Evolutionary conservation across 495 filamentous ascomycete species (phyloP).

Genomic region (Talaromyces stipitatus): DNA sequence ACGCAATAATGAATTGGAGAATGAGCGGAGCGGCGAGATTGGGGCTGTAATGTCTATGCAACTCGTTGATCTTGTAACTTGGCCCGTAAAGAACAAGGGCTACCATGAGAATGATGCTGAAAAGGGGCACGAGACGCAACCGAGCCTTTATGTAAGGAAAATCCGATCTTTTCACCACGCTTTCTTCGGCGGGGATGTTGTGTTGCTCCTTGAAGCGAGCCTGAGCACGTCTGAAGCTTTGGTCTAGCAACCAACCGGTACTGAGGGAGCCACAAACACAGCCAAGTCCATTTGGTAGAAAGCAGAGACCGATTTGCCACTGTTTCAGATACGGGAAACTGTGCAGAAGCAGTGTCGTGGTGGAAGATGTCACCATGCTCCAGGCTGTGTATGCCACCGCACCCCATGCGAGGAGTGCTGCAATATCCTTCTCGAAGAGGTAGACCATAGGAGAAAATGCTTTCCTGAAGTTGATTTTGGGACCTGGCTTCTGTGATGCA

Average conservation of each 20-base stretch:
- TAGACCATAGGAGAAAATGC: slow-evolving; percentile 13
- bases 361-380: slow-evolving; percentile 25
- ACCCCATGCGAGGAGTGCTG: slow-evolving; percentile 17
- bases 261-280: slow-evolving; percentile 11
- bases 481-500: background rate
- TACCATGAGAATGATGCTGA: slow-evolving; percentile 10
- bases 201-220: slow-evolving; percentile 7
- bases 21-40: slow-evolving; percentile 2
- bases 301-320: slow-evolving; percentile 13
- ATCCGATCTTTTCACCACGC: background rate
- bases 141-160: slow-evolving; percentile 14
- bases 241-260: slow-evolving; percentile 14
- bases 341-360: slow-evolving; percentile 15
- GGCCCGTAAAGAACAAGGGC: slow-evolving; percentile 13
- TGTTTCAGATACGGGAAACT: slow-evolving; percentile 10
- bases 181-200: slow-evolving; percentile 5
- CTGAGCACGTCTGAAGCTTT: slow-evolving; percentile 7
- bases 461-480: slow-evolving; percentile 15
- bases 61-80: slow-evolving; percentile 15
- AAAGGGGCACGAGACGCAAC: slow-evolving; percentile 13
- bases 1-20: slow-evolving; percentile 4
- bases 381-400: slow-evolving; percentile 19
- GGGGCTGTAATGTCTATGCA: background rate
- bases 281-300: slow-evolving; percentile 12
- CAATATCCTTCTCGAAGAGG: slow-evolving; percentile 17